Base-by-base conservation (phyloP, 1,139 yeast genomes). In the Torulaspora globosa region DNA sequence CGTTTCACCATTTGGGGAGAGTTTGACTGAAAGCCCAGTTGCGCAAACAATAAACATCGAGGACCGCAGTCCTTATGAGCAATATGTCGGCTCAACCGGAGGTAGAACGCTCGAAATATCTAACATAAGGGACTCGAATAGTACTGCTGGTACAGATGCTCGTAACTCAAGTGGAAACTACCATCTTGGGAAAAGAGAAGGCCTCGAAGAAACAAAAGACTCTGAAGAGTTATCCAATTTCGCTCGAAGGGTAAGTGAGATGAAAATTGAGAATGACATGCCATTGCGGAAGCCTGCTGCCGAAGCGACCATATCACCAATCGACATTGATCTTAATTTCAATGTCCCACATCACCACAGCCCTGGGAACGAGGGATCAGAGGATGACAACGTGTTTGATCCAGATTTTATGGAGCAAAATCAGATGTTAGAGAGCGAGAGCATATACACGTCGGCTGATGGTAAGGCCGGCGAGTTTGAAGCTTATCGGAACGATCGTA, bases 391-490 rank as follows among this genome's bases (percentile, higher is more conserved):
- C 44, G 62, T 63, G 10, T 64, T 64, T 50, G 67, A 63, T 46
- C 66, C 67, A 1, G 66, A 61, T 43, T 63, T 55, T 39, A 50
- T 58, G 52, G 67, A 60, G 39, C 61, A 60, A 39, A 57, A 59
- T 27, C 60, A 60, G 30, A 52, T 59, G 51, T 45, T 57, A 12
- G 61, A 54, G 23, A 44, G 50, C 12, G 59, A 55, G 36, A 54
- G 54, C 41, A 46, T 47, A 7, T 54, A 52, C 42, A 49, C 49
- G 12, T 39, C 43, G 1, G 44, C 41, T 16, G 55, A 49, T 27
- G 46, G 36, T n/a, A 32, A 34, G 10, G 38, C 45, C 7, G 32
- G 36, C 18, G 21, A 18, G 11, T 43, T 53, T 4, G 39, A 37
- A 8, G 9, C 34, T 9, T 31, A 16, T 19, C 7, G 11, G 3